Base-by-base conservation (phyloP, 176 grass and related monocot genomes). In the Lolium rigidum region DNA sequence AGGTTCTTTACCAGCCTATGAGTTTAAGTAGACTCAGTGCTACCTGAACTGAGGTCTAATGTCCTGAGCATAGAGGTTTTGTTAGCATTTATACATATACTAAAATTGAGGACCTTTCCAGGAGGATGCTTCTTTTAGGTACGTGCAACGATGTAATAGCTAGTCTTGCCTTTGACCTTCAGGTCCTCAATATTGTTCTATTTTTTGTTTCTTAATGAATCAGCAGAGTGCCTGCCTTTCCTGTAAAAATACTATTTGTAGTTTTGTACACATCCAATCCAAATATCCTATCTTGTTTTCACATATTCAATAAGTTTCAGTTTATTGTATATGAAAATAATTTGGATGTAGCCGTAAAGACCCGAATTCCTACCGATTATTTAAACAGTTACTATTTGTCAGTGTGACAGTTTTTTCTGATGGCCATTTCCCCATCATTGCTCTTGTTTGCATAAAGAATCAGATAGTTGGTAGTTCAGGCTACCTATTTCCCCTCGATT, bases 341-440 rank as follows among this genome's bases (percentile, higher is more conserved):
- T 11, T 64, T 51, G 43, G 24, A 74, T 65, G 4, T 70, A 39
- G 20, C 80, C 20, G 20, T 10, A 18, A 35, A 72, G 8, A 60
- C 41, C 18, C 39, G 71, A 47, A 38, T 73, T 55, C 17, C 21
- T 46, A 37, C 21, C 21, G 48, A 10, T 17, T 41, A 60, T 54
- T 61, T 18, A 73, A 37, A 43, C 11, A 22, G 37, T 56, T 86
- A 83, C 55, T 3, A 18, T 73, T 83, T 38, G 1, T 44, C 10
- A 83, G 35, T 71, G 47, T 57, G 70, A 5, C 12, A 35, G 8
- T 64, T 24, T 3, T 86, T 83, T 86, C 17, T 56, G 10, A 83
- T 83, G 75, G 9, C 0, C 16, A 1, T 64, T 16, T 59, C 11
- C 5, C 5, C 9, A 10, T 76, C 39, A 2, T 7, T 66, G 22